Evolutionary conservation across 129 eudicot species (phyloP), one percentile per base, ranked within the genome.

Genomic region (Daucus carota): DNA sequence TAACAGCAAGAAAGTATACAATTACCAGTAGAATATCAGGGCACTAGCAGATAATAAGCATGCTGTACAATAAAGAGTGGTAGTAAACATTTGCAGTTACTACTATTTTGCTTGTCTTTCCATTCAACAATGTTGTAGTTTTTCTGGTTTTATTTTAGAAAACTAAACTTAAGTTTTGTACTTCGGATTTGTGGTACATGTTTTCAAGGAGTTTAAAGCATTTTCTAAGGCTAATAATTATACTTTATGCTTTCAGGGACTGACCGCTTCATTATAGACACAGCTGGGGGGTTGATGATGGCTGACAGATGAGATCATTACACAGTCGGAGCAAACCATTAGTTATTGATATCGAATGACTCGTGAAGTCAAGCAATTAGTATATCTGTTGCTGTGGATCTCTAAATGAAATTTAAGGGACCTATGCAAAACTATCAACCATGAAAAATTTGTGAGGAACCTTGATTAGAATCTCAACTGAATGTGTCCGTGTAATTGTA

Each of bases 221-320:
- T 47, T 43, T 15, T 11, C 9, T 14, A 28, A 43, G 54, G 57
- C 38, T 72, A 42, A 24, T 72, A 26, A 15, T 72, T 43, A 22
- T 45, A 42, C 32, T 43, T 72, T n/a, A 0, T 43, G 54, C 57
- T 43, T 42, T 1, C 75, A 72, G 75, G 75, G 75, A 72, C 32
- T 72, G 47, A 15, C 6, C 38, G 18, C 31, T n/a, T 43, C 26
- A 42, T 32, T 18, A 38, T 24, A n/a, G 29, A 28, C 36, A 16
- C 70, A 31, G n/a, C 22, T 67, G 72, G 28, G 13, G 63, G 13
- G n/a, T n/a, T 41, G 75, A 12, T 70, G 74, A 41, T 40, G 73
- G 40, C 52, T 42, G 38, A 44, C 12, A 22, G 74, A 41, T 26
- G 50, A n/a, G 54, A 36, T n/a, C n/a, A n/a, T 42, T 43, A 42